A percentile compares a stretch with the other conserved stretches of the same genome.
phyloP scores from a whole-genome alignment of 495 filamentous ascomycete species.

The Copromyces sp. region DNA sequence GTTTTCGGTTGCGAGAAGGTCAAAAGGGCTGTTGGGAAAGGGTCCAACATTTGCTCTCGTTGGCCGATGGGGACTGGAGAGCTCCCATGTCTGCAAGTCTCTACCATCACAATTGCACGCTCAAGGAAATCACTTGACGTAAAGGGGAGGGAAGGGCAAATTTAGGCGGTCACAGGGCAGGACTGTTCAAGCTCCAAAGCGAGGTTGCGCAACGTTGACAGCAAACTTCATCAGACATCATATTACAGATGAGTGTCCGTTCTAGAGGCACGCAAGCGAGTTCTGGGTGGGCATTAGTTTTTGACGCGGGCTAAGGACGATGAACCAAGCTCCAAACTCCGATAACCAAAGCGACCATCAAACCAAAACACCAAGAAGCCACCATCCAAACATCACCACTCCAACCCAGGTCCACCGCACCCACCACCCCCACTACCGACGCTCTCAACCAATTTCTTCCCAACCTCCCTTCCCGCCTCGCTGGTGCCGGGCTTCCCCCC shows the following conservation, averaged over 20 bases:
- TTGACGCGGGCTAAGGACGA: too few species aligned
- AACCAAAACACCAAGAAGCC: not conserved
- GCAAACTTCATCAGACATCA: too few species aligned
- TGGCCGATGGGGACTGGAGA: not conserved
- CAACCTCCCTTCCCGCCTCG: slow-evolving; percentile 27
- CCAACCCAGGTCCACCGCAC: slow-evolving; percentile 56
- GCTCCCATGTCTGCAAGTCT: not conserved
- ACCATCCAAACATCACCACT: not conserved
- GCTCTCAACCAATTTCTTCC: slow-evolving; percentile 32
- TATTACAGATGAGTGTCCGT: not conserved
- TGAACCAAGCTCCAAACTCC: not conserved
- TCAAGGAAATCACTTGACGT: not conserved
- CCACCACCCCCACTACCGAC: slow-evolving; percentile 32
- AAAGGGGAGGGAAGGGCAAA: not conserved
- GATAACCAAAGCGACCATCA: not conserved
- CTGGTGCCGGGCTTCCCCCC: slow-evolving; percentile 28
- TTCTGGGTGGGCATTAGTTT: too few species aligned
- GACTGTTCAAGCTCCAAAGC: not conserved
- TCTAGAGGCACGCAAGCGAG: too few species aligned
- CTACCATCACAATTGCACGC: not conserved
- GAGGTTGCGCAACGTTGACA: not conserved
- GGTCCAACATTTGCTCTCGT: too few species aligned
- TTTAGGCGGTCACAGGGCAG: not conserved
- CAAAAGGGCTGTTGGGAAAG: not conserved
- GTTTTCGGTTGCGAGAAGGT: not conserved